Evolutionary conservation across 148 eudicot species (phyloP), one percentile per base, ranked within the genome.

Genomic region (Cornus suecica): DNA sequence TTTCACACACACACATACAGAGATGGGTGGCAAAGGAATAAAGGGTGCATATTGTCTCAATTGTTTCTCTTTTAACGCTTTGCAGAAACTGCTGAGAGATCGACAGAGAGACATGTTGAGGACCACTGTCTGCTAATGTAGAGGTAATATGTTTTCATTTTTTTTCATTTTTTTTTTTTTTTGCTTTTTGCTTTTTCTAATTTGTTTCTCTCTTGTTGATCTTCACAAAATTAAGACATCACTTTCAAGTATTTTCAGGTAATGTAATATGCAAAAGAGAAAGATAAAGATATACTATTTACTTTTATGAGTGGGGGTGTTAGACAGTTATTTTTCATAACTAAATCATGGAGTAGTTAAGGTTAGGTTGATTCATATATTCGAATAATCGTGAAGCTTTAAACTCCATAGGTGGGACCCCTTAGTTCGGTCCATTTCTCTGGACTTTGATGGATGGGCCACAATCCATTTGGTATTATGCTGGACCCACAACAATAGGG

Each of bases 61-160:
- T 30, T 78, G 22, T 27, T 60, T 34, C 26, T 34, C 70, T 11
- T 65, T n/a, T 61, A 31, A 54, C 58, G n/a, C 32, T 34, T 26
- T 68, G 65, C 58, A 25, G 73, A 25, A 60, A 58, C 31, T 56
- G 56, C 27, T 37, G 58, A 37, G 71, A 25, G 73, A 76, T 68
- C 29, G 78, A 68, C 73, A 68, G 66, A 67, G 41, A 10, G 66
- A 75, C 78, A 31, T 20, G 34, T 13, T 1, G n/a, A 70, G 76
- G 80, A 78, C 80, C 80, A 78, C 65, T 41, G 60, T 29, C 70
- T 78, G 66, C 64, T 22, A 64, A 70, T 62, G 62, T 30, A 11
- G 70, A 77, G 69, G 37, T 65, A 66, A 31, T n/a, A n/a, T 30
- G 76, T 70, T 63, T 76, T 71, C 69, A 65, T 30, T 56, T 23